phyloP scores from a whole-genome alignment of 2,329 filamentous ascomycete species.

The Bipolaris zeicola region DNA sequence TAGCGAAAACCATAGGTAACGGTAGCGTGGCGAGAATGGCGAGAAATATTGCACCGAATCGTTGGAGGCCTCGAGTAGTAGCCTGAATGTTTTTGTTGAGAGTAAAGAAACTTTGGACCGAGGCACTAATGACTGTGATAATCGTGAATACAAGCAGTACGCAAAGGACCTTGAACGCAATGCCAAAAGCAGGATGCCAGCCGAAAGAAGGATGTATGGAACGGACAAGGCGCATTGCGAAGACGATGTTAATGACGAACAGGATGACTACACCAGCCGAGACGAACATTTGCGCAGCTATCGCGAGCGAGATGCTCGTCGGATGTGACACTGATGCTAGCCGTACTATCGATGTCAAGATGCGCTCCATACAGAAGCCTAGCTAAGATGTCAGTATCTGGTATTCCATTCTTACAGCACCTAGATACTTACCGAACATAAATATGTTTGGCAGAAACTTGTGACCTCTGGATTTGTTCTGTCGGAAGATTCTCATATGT shows the following conservation, averaged over 20 bases:
- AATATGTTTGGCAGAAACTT: conserved; percentile 51
- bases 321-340: conserved; percentile 41
- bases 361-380: conserved; percentile 53
- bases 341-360: conserved; percentile 49
- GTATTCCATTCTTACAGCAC: background rate
- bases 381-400: background rate
- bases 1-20: conserved; percentile 59
- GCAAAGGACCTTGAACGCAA: conserved; percentile 64
- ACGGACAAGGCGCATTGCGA: conserved; percentile 75
- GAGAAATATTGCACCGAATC: conserved; percentile 66
- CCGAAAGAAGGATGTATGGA: conserved; percentile 73
- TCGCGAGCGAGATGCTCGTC: conserved; percentile 55
- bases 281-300: conserved; percentile 71
- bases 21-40: conserved; percentile 71
- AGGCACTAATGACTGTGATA: conserved; percentile 68
- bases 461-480: conserved; percentile 47
- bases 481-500: conserved; percentile 52
- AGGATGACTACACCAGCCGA: conserved; percentile 75
- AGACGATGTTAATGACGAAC: conserved; percentile 78
- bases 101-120: conserved; percentile 71
- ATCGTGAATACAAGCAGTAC: conserved; percentile 64
- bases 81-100: conserved; percentile 56
- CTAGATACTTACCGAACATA: conserved; percentile 44
- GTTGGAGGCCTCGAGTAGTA: conserved; percentile 67
- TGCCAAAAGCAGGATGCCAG: conserved; percentile 64